phyloP scores from a whole-genome alignment of 192 early-diverging fungal species.

The Chytriomyces confervae region DNA sequence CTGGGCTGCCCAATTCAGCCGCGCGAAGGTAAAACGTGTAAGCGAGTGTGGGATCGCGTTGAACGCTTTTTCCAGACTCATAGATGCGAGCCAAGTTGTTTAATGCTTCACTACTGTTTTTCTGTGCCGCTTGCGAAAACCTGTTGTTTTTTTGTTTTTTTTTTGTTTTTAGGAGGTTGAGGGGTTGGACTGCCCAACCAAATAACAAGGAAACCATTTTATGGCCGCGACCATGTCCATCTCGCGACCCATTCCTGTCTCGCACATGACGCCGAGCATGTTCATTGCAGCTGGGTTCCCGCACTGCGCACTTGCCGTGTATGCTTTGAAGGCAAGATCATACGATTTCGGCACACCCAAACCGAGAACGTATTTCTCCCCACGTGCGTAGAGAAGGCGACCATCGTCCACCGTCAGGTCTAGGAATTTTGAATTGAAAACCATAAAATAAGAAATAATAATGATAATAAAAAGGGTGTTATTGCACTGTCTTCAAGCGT shows the following conservation, averaged over 20 bases:
- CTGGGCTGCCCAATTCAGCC: conserved; percentile 46
- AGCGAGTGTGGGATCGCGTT: conserved; percentile 36
- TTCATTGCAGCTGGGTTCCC: conserved; percentile 47
- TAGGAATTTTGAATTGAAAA: conserved; percentile 12
- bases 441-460: not conserved
- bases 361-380: conserved; percentile 59
- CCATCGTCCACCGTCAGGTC: conserved; percentile 58
- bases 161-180: not conserved
- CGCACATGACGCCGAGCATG: conserved; percentile 62
- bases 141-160: conserved; percentile 12
- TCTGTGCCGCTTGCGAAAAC: conserved; percentile 42
- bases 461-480: conserved; percentile 1
- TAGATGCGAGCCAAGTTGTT: conserved; percentile 54
- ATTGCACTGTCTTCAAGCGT: not conserved
- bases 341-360: conserved; percentile 51
- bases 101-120: conserved; percentile 47
- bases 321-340: conserved; percentile 59
- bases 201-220: conserved; percentile 32
- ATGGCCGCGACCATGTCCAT: conserved; percentile 52
- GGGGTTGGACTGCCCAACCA: not conserved
- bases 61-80: conserved; percentile 49
- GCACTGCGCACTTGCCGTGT: conserved; percentile 48
- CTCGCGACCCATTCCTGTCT: conserved; percentile 57
- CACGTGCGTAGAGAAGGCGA: conserved; percentile 51
- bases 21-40: conserved; percentile 46